These are phyloP conservation scores for Circinella minor DNA, from an alignment of 371 early-diverging fungal species.

Conservation along the genomic window DNA sequence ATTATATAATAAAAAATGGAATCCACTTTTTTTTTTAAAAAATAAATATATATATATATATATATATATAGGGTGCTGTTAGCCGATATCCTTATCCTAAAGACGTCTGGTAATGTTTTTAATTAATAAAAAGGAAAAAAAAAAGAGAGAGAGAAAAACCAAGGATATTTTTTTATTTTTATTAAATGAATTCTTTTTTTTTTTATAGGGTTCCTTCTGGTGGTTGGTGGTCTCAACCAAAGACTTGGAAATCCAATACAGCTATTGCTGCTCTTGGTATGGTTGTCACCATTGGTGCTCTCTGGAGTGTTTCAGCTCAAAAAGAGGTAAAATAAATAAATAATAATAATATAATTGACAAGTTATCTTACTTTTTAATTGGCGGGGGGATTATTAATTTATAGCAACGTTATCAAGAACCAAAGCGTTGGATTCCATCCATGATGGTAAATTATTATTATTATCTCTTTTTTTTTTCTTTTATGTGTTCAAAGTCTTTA, in stretches of 20 bases:
- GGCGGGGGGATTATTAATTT: neutral
- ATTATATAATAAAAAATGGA: too few relatives aligned
- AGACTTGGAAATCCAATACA: conserved; percentile 82
- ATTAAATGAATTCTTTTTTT: too few relatives aligned
- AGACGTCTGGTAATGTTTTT: conserved; percentile 60
- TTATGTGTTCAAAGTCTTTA: neutral
- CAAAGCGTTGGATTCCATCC: conserved; percentile 82
- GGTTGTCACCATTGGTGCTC: conserved; percentile 62
- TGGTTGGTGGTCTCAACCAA: conserved; percentile 91
- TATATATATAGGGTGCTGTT: conserved; percentile 57
- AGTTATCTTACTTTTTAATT: neutral
- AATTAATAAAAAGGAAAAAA: neutral
- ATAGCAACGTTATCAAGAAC: conserved; percentile 68
- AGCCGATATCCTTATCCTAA: conserved; percentile 67
- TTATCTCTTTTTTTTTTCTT: too few relatives aligned
- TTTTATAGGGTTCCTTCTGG: conserved; percentile 72
- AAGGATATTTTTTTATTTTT: too few relatives aligned
- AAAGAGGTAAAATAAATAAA: conserved; percentile 63
- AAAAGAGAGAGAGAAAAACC: too few relatives aligned
- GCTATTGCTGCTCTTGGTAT: conserved; percentile 72
- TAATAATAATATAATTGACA: neutral
- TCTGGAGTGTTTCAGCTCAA: conserved; percentile 83
- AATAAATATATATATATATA: neutral
- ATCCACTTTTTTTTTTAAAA: neutral
- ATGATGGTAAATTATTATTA: conserved; percentile 62